Evolutionary conservation across 208 protist genomes (phyloP), one percentile per base, ranked within the genome.

Genomic region (Crithidia thermophila): DNA sequence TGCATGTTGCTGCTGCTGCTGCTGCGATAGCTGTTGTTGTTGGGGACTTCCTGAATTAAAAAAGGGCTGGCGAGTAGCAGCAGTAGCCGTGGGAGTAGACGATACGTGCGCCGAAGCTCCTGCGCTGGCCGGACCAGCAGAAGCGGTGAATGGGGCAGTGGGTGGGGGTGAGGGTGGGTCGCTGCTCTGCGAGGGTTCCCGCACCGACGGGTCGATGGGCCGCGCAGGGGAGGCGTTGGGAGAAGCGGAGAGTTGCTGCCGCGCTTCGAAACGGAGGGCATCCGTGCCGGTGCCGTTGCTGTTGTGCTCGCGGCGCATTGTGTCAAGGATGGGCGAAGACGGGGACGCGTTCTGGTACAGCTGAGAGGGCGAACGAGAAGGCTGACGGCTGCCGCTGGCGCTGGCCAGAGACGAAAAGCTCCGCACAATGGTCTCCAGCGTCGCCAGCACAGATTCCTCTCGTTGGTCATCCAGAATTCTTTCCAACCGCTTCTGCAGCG

Each of bases 131-230:
- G n/a, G n/a, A n/a, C n/a, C n/a, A n/a, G n/a, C n/a, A n/a, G n/a
- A n/a, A n/a, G 53, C 28, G 28, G 27, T 25, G 18, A 0, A 47
- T 14, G 36, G 63, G 36, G 56, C 33, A 7, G n/a, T 27, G 18
- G 39, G 34, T 23, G 39, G 56, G 28, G 31, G 55, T 4, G 55
- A 42, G 16, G 23, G 55, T 27, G 55, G 55, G 18, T 61, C 55
- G 25, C 20, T 21, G 43, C 43, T 49, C 51, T 57, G 33, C 20
- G 9, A 57, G 20, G 6, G 51, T 43, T 2, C 30, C 33, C 23
- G 33, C 33, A 16, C 31, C 33, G 1, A 27, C 9, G 4, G 33
- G 7, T 30, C 51, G 33, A 20, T 30, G 6, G n/a, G 5, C 33
- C 51, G 51, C 31, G 23, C 4, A n/a, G 51, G 51, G 4, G 51